These are phyloP conservation scores for Byssoonygena ceratinophila DNA, from an alignment of 2,329 filamentous ascomycete species.

Conservation along the genomic window DNA sequence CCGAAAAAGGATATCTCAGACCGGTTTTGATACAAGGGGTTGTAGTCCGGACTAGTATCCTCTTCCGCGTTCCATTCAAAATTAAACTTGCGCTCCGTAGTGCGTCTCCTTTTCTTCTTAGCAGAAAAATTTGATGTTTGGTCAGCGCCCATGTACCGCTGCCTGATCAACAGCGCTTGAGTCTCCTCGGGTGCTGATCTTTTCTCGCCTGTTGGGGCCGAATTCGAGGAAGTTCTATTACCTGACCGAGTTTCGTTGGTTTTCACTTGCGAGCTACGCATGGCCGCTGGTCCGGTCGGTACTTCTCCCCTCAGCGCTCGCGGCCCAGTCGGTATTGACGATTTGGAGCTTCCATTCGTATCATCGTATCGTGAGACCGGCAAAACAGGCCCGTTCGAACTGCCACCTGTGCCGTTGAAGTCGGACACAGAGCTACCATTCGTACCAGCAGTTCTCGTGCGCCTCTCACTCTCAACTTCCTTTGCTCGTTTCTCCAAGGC, in stretches of 20 bases:
- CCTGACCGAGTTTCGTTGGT: slow-evolving; percentile 41
- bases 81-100: slow-evolving; percentile 95
- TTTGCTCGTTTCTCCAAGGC: slow-evolving; percentile 67
- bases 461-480: slow-evolving; percentile 55
- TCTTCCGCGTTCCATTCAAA: slow-evolving; percentile 96
- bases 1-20: slow-evolving; percentile 60
- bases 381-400: slow-evolving; percentile 11
- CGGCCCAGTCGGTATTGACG: slow-evolving; percentile 58
- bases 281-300: slow-evolving; percentile 43
- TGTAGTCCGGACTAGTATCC: slow-evolving; percentile 76
- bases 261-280: slow-evolving; percentile 35
- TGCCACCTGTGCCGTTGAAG: slow-evolving; percentile 10
- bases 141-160: slow-evolving; percentile 85
- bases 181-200: slow-evolving; percentile 45
- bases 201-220: slow-evolving; percentile 31
- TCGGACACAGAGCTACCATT: slow-evolving; percentile 18
- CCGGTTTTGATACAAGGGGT: slow-evolving; percentile 64
- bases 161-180: slow-evolving; percentile 62
- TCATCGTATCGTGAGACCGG: slow-evolving; percentile 16
- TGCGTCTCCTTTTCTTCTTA: slow-evolving; percentile 87
- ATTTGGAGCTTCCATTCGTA: slow-evolving; percentile 21
- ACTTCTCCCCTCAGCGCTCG: slow-evolving; percentile 51
- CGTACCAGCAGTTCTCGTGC: slow-evolving; percentile 30
- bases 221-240: slow-evolving; percentile 12
- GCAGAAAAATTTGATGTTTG: slow-evolving; percentile 85